A percentile compares a stretch with the other conserved stretches of the same genome.
These are phyloP conservation scores for Thermothelomyces thermophilus DNA, from an alignment of 2,329 filamentous ascomycete genomes.

Conservation along the genomic window DNA sequence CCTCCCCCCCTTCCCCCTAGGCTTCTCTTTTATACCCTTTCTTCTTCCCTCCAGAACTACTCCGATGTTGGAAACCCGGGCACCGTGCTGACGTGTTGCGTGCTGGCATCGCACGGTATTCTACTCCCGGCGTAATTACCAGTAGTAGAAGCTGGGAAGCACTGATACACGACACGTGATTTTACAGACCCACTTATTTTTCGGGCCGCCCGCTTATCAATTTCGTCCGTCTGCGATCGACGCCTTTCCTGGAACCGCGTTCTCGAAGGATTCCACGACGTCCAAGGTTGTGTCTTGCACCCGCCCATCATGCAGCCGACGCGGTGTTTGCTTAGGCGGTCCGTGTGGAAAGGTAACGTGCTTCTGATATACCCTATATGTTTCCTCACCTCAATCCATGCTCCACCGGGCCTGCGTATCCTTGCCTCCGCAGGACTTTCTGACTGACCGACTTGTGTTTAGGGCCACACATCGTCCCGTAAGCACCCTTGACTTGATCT, in stretches of 20 bases:
- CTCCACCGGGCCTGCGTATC: background rate
- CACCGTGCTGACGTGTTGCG: too few species aligned
- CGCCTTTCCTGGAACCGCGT: background rate
- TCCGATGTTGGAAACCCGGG: too few species aligned
- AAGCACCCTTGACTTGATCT: too few species aligned
- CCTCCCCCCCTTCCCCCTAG: too few species aligned
- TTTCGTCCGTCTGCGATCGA: background rate
- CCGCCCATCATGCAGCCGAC: constrained; percentile 57
- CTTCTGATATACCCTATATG: background rate
- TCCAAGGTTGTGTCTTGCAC: background rate
- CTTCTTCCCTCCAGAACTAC: too few species aligned
- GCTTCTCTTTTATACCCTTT: too few species aligned
- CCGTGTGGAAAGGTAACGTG: constrained; percentile 76
- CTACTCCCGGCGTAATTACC: too few species aligned
- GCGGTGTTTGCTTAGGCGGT: constrained; percentile 62
- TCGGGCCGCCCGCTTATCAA: too few species aligned
- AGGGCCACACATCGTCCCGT: constrained; percentile 51
- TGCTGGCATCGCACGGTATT: too few species aligned
- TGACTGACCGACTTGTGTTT: constrained; percentile 19
- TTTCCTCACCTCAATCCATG: background rate
- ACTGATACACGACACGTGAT: too few species aligned
- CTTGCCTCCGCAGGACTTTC: background rate
- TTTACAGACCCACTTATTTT: background rate
- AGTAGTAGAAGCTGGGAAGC: too few species aligned
- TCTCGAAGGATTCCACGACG: background rate